Evolutionary conservation across 2,329 filamentous ascomycete species (phyloP).

Genomic region (Colletotrichum sp.): DNA sequence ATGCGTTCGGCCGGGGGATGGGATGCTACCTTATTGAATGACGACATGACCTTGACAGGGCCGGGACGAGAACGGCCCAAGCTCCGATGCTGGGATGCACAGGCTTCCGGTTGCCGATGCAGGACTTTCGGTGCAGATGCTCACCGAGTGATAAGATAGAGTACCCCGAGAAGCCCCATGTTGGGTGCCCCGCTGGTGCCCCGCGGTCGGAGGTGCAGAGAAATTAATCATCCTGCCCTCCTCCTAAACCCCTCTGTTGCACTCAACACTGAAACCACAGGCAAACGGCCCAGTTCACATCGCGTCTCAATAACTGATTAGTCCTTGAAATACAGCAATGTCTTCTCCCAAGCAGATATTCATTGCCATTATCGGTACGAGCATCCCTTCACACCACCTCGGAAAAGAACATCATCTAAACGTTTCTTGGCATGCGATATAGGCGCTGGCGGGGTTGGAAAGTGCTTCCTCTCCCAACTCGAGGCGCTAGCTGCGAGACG

Average conservation of each 20-base stretch:
- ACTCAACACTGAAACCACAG: background rate
- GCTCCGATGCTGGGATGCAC: background rate
- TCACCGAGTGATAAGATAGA: background rate
- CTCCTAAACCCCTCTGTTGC: background rate
- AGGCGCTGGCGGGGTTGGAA: slow-evolving; percentile 94
- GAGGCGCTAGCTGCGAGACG: slow-evolving; percentile 69
- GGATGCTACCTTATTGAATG: background rate
- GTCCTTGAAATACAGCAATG: slow-evolving; percentile 34
- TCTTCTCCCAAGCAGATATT: slow-evolving; percentile 51
- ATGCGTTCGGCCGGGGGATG: background rate
- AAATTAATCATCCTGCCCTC: background rate
- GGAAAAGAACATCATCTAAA: background rate
- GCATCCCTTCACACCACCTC: background rate
- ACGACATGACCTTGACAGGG: slow-evolving; percentile 9
- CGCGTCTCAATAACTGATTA: background rate
- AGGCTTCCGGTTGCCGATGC: background rate
- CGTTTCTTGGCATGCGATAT: slow-evolving; percentile 17
- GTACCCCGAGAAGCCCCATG: background rate
- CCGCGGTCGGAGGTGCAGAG: slow-evolving; percentile 8
- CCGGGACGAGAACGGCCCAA: background rate
- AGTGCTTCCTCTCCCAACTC: slow-evolving; percentile 87
- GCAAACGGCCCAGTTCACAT: background rate
- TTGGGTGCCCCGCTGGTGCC: slow-evolving; percentile 8
- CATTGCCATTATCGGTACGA: slow-evolving; percentile 57
- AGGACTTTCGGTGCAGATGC: background rate